Evolutionary conservation across 1,284 basidiomycete genomes (phyloP).

Genomic region (Puccinia polysora): DNA sequence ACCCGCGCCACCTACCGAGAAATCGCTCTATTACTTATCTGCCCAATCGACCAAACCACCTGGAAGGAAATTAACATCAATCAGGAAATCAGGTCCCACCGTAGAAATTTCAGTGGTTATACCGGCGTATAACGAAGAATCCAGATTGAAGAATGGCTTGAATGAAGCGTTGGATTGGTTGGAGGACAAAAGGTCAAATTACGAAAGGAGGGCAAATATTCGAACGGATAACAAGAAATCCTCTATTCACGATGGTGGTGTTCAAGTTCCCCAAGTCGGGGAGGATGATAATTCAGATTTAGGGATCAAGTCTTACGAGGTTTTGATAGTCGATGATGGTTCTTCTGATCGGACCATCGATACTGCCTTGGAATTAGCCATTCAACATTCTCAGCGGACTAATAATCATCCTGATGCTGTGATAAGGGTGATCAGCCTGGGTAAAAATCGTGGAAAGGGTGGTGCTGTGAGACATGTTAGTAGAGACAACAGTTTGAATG

Average conservation of each 20-base stretch:
- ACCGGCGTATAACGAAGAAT: slow-evolving; percentile 82
- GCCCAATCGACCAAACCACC: slow-evolving; percentile 59
- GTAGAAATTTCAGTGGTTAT: slow-evolving; percentile 68
- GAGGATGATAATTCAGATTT: no score
- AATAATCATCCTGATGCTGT: slow-evolving; percentile 52
- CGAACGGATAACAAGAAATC: no score
- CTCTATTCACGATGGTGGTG: no score
- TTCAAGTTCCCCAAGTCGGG: no score
- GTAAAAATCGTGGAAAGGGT: slow-evolving; percentile 80
- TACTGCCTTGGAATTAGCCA: slow-evolving; percentile 64
- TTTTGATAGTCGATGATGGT: slow-evolving; percentile 85
- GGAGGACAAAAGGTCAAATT: no score
- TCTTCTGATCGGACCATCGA: slow-evolving; percentile 69
- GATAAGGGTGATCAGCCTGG: slow-evolving; percentile 72
- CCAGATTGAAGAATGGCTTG: slow-evolving; percentile 76
- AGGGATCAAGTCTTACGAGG: no score
- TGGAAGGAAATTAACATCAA: slow-evolving; percentile 41
- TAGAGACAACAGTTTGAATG: no score
- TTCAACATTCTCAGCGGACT: slow-evolving; percentile 56
- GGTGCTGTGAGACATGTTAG: slow-evolving; percentile 76
- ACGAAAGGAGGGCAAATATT: no score
- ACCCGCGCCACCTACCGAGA: neutral
- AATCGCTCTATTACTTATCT: slow-evolving; percentile 54
- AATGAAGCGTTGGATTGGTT: slow-evolving; percentile 60
- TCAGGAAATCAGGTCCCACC: slow-evolving; percentile 56